phyloP scores from a whole-genome alignment of 352 stramenopile genomes.

The Pythium volutum region DNA sequence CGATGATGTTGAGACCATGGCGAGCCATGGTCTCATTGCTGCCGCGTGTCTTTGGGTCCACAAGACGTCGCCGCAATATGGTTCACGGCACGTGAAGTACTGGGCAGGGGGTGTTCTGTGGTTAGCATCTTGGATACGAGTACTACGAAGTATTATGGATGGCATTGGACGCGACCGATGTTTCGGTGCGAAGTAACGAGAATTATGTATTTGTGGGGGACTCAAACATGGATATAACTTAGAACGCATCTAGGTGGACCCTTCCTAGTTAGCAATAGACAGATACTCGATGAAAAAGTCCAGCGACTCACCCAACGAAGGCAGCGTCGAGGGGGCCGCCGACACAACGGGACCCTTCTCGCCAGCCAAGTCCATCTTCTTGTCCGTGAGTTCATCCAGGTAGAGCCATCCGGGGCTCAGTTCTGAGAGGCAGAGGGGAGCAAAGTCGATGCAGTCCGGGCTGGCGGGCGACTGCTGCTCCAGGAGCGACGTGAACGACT shows the following conservation, averaged over 20 bases:
- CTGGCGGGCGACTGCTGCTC: constrained; percentile 1
- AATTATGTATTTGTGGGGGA: neutral
- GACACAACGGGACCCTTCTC: neutral
- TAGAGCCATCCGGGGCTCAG: constrained; percentile 22
- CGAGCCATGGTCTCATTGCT: no score
- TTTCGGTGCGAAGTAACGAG: neutral
- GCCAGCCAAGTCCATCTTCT: constrained; percentile 7
- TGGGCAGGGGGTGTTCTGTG: no score
- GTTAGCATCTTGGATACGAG: no score
- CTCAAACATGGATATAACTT: constrained; percentile 1
- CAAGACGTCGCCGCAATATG: no score
- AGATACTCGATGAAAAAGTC: constrained; percentile 29
- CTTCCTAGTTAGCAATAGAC: constrained; percentile 17
- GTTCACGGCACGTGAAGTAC: no score
- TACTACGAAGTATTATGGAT: no score
- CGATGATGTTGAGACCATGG: no score
- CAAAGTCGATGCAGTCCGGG: constrained; percentile 7
- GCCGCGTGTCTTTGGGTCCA: no score
- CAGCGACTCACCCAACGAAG: constrained; percentile 21
- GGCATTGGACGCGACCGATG: neutral
- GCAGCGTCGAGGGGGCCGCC: constrained; percentile 15
- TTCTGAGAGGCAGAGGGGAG: constrained; percentile 9
- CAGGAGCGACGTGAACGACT: constrained; percentile 16
- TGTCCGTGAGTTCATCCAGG: constrained; percentile 22
- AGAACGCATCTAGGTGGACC: constrained; percentile 2